These are phyloP conservation scores for Plantago lanceolata DNA, from an alignment of 305 asterid species.

Conservation along the genomic window DNA sequence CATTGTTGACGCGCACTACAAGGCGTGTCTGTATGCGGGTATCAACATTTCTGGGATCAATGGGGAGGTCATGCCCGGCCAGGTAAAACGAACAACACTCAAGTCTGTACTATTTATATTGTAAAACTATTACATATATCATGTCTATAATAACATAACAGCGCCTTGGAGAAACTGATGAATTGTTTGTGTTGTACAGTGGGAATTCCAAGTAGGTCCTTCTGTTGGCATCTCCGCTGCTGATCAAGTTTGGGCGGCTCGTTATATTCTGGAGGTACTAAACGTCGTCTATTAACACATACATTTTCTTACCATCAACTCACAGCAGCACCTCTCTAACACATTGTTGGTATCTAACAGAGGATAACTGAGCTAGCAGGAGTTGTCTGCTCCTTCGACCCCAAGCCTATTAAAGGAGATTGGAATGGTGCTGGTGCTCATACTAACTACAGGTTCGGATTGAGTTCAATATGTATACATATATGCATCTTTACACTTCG, in stretches of 20 bases:
- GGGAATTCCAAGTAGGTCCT: constrained; percentile 80
- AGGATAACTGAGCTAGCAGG: constrained; percentile 74
- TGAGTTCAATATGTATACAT: neutral
- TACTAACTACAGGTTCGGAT: constrained; percentile 56
- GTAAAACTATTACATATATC: too few relatives aligned
- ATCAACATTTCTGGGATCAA: constrained; percentile 70
- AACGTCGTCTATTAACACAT: neutral
- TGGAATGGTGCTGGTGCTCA: constrained; percentile 85
- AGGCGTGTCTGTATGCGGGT: constrained; percentile 73
- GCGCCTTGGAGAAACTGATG: too few relatives aligned
- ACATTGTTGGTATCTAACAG: constrained; percentile 31
- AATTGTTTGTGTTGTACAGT: constrained; percentile 26
- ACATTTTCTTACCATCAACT: neutral
- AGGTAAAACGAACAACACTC: constrained; percentile 30
- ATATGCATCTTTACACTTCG: neutral
- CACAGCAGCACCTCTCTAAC: neutral
- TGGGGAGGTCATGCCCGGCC: constrained; percentile 84
- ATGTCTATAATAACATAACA: neutral
- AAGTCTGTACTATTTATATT: neutral
- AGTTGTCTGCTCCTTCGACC: constrained; percentile 54
- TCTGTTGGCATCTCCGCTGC: constrained; percentile 66
- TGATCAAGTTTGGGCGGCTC: constrained; percentile 73
- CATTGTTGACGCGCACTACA: constrained; percentile 65
- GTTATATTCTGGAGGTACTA: constrained; percentile 67
- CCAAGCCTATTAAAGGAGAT: constrained; percentile 69